phyloP scores from a whole-genome alignment of 257 asterid species.

The Fraxinus americana region DNA sequence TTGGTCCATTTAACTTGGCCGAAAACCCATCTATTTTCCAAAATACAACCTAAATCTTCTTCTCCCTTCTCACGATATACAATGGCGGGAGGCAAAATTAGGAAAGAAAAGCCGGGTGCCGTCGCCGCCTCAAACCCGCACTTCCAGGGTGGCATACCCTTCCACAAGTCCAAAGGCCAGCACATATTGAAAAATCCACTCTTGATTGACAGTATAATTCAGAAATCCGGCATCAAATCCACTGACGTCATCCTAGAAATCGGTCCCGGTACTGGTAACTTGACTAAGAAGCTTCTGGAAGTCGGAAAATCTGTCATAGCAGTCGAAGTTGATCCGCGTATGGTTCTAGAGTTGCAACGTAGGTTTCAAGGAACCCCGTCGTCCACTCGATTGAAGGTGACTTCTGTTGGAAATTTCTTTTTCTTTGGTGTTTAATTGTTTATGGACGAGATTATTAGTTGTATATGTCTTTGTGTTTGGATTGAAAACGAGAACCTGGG shows the following conservation, averaged over 20 bases:
- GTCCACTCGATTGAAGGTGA: constrained; percentile 67
- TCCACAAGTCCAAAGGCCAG: constrained; percentile 97
- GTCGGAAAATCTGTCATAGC: constrained; percentile 90
- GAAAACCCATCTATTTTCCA: no score
- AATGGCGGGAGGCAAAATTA: constrained; percentile 98
- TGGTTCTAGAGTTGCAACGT: constrained; percentile 92
- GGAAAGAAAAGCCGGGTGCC: constrained; percentile 39
- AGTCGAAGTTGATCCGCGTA: constrained; percentile 93
- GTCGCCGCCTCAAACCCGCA: constrained; percentile 53
- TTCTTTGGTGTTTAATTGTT: no score
- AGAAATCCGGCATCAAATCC: constrained; percentile 88
- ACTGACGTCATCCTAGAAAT: constrained; percentile 90
- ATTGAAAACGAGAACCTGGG: no score
- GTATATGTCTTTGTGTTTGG: no score
- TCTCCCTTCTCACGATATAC: constrained; percentile 23
- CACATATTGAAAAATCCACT: constrained; percentile 91
- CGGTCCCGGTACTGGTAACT: constrained; percentile 98
- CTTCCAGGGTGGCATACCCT: constrained; percentile 88
- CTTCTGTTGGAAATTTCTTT: not conserved
- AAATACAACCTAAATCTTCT: no score
- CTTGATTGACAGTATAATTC: constrained; percentile 73
- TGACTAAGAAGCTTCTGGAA: constrained; percentile 95
- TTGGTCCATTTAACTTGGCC: no score
- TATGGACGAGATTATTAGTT: no score
- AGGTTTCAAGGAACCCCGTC: constrained; percentile 88